phyloP scores from a whole-genome alignment of 345 rosid species.

The Populus nigra region DNA sequence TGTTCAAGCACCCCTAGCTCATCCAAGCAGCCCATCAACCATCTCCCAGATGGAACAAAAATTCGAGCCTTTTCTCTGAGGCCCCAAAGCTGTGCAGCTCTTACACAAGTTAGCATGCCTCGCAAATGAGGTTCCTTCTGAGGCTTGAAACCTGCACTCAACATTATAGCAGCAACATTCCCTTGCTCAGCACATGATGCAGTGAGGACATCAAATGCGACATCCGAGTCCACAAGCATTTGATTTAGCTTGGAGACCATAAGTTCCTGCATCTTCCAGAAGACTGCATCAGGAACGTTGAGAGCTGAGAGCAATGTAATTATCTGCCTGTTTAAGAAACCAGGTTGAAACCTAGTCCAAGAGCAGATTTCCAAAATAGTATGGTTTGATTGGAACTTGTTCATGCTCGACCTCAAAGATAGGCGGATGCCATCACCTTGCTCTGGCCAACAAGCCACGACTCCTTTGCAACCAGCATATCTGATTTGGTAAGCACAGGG shows the following conservation, averaged over 20 bases:
- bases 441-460: slow-evolving; percentile 89
- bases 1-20: slow-evolving; percentile 77
- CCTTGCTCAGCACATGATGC: slow-evolving; percentile 77
- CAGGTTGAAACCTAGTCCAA: slow-evolving; percentile 93
- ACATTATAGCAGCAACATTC: slow-evolving; percentile 79
- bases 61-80: slow-evolving; percentile 85
- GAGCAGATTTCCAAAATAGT: slow-evolving; percentile 76
- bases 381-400: slow-evolving; percentile 64
- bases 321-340: slow-evolving; percentile 87
- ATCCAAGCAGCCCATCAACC: slow-evolving; percentile 94
- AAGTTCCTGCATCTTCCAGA: slow-evolving; percentile 68
- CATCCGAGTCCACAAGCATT: slow-evolving; percentile 63
- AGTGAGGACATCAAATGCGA: slow-evolving; percentile 80
- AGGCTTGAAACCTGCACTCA: slow-evolving; percentile 87
- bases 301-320: slow-evolving; percentile 65
- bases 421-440: slow-evolving; percentile 55
- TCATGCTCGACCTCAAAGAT: slow-evolving; percentile 71
- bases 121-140: slow-evolving; percentile 72
- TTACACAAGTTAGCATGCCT: slow-evolving; percentile 79
- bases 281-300: slow-evolving; percentile 60
- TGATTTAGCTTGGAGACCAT: slow-evolving; percentile 61
- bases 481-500: slow-evolving; percentile 92
- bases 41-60: slow-evolving; percentile 76
- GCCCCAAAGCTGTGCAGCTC: slow-evolving; percentile 84
- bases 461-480: slow-evolving; percentile 88